Percentiles rank a stretch among this genome's conserved stretches.
Evolutionary conservation across 225 moss, liverwort and hornwort genomes (phyloP).

Genomic region (Pseudisothecium myosuroides): DNA sequence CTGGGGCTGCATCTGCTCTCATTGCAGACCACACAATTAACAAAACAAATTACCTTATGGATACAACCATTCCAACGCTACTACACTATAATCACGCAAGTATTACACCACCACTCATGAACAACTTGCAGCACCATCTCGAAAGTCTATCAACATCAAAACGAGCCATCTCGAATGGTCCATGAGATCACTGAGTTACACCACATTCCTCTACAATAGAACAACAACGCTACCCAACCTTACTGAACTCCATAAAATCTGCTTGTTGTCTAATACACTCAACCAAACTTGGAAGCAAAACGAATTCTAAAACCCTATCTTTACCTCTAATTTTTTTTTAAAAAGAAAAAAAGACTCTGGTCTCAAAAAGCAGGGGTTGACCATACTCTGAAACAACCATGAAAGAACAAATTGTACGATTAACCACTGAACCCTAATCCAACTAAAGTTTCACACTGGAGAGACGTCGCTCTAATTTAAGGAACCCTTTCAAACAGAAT

Average conservation of each 20-base stretch:
- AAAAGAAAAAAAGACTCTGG: no score
- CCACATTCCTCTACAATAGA: background rate
- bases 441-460: background rate
- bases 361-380: background rate
- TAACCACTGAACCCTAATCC: background rate
- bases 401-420: background rate
- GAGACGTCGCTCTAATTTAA: background rate
- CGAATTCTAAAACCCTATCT: background rate
- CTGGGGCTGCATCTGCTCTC: conserved; percentile 41
- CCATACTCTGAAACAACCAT: background rate
- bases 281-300: background rate
- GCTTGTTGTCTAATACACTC: background rate
- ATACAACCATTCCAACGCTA: background rate
- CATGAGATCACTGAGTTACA: background rate
- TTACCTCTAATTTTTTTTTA: background rate
- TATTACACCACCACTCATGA: background rate
- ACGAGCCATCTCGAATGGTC: background rate
- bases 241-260: background rate
- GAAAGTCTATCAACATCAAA: background rate
- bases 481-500: background rate
- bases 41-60: background rate
- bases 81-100: background rate
- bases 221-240: background rate
- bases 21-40: background rate
- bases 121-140: conserved; percentile 5